These are phyloP conservation scores for Bauhinia variegata DNA, from an alignment of 306 rosid genomes.

Conservation along the genomic window DNA sequence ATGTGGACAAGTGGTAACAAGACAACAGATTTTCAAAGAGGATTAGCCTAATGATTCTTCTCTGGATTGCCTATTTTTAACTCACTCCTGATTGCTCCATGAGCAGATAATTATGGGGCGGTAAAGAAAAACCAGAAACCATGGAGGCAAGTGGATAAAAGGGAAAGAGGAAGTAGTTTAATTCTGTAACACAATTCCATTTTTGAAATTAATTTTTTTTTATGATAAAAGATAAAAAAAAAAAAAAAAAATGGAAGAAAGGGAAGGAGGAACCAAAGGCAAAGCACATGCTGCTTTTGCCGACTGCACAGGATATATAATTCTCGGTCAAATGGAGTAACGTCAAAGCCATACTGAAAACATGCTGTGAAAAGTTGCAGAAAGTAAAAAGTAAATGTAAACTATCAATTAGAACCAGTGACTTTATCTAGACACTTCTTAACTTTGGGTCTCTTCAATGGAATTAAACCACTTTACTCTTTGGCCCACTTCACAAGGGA, in stretches of 20 bases:
- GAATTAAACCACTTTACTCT: background rate
- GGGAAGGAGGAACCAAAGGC: background rate
- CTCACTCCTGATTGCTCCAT: background rate
- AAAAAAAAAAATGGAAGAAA: too few species aligned
- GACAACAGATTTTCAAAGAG: background rate
- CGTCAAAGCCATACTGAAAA: background rate
- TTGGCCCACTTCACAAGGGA: slow-evolving; percentile 26
- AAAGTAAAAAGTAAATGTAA: background rate
- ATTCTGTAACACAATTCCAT: too few species aligned
- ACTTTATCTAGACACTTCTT: background rate
- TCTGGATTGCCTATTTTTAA: background rate
- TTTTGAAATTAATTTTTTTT: too few species aligned
- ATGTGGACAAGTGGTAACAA: background rate
- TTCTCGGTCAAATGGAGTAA: background rate
- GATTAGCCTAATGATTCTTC: slow-evolving; percentile 10
- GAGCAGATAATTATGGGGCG: too few species aligned
- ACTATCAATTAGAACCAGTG: background rate
- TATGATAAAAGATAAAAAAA: too few species aligned
- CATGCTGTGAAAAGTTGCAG: too few species aligned
- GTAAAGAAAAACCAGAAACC: too few species aligned
- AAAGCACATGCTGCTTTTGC: background rate
- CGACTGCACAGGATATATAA: background rate
- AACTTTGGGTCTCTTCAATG: background rate
- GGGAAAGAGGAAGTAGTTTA: too few species aligned
- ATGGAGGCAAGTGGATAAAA: too few species aligned